Evolutionary conservation across 768 basidiomycete species (phyloP).

Genomic region (Naganishia vishniacii): DNA sequence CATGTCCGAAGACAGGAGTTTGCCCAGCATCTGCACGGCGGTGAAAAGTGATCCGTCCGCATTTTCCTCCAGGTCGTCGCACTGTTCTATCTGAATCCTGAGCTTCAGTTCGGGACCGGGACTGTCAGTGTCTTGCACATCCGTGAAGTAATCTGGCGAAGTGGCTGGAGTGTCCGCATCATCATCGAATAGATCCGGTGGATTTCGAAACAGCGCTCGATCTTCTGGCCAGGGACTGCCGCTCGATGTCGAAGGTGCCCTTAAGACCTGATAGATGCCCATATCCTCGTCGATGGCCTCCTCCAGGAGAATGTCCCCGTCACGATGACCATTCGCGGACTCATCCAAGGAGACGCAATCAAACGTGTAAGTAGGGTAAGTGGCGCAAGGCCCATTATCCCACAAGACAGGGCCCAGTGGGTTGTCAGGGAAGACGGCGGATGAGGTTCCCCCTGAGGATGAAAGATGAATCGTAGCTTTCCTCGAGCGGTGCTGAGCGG

Average conservation of each 20-base stretch:
- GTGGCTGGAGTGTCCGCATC: neutral
- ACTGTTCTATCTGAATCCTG: neutral
- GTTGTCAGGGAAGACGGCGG: conserved; percentile 1
- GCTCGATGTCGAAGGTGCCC: neutral
- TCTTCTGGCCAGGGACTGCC: neutral
- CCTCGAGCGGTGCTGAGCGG: neutral
- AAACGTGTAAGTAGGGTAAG: neutral
- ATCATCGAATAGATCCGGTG: conserved; percentile 1
- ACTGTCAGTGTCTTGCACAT: neutral
- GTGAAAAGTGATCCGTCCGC: conserved; percentile 3
- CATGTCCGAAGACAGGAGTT: neutral
- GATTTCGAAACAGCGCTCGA: neutral
- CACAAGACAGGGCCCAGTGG: conserved; percentile 5
- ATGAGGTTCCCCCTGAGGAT: neutral
- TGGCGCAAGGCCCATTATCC: neutral
- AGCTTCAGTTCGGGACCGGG: neutral
- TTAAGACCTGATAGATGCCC: neutral
- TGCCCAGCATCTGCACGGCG: conserved; percentile 17
- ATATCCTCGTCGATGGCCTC: neutral
- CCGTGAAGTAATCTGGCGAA: neutral
- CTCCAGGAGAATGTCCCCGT: neutral
- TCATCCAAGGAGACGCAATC: neutral
- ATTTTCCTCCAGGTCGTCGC: neutral
- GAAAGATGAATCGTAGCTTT: neutral
- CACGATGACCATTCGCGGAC: neutral